phyloP scores from a whole-genome alignment of 768 basidiomycete species.

The Chlorophyllum brunneum region DNA sequence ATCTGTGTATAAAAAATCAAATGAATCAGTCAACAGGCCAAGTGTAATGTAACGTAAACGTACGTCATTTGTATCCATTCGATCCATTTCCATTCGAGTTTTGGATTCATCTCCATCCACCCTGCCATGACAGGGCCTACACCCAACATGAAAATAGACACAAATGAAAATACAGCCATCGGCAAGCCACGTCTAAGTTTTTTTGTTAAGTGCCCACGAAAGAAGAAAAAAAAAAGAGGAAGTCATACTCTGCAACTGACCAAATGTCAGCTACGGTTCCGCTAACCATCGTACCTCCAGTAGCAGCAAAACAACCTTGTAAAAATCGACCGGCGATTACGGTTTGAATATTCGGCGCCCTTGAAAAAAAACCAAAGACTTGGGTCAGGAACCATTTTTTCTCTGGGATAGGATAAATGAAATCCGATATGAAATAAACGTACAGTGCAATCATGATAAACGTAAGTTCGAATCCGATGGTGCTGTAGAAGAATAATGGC shows the following conservation, averaged over 20 bases:
- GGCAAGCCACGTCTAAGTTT: slow-evolving; percentile 65
- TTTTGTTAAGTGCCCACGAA: no score
- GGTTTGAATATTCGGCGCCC: slow-evolving; percentile 50
- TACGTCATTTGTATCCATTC: slow-evolving; percentile 29
- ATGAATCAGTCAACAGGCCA: no score
- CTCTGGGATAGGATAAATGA: background rate
- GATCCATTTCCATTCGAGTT: slow-evolving; percentile 26
- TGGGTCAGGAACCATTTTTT: no score
- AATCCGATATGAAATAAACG: slow-evolving; percentile 14
- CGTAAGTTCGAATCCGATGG: slow-evolving; percentile 43
- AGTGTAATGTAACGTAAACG: no score
- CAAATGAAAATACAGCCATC: slow-evolving; percentile 68
- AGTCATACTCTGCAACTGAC: slow-evolving; percentile 50
- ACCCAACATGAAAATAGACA: slow-evolving; percentile 31
- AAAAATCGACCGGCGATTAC: slow-evolving; percentile 67
- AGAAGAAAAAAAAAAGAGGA: no score
- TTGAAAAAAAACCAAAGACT: slow-evolving; percentile 15
- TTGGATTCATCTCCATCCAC: slow-evolving; percentile 26
- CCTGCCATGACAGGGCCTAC: slow-evolving; percentile 23
- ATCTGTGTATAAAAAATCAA: slow-evolving; percentile 34
- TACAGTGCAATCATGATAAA: slow-evolving; percentile 46
- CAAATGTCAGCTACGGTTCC: slow-evolving; percentile 75
- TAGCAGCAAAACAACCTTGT: slow-evolving; percentile 64
- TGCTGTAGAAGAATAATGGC: slow-evolving; percentile 50
- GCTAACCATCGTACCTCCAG: slow-evolving; percentile 69